Conservation (phyloP, 2,329 filamentous ascomycete species). For the Epichloe hybrida region DNA sequence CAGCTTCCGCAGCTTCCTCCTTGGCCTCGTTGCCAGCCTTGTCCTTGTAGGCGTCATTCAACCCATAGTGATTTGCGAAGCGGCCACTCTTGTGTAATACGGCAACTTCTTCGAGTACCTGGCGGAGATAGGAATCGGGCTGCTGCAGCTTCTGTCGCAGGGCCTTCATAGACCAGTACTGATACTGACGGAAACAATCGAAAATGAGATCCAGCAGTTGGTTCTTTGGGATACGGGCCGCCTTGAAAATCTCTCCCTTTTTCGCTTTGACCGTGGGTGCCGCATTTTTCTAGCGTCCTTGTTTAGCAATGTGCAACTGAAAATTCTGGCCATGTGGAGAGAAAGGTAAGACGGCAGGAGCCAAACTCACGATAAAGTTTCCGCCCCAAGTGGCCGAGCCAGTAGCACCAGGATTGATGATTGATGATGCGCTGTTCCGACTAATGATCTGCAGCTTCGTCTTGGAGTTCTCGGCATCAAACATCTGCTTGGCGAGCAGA, state of each 20-base stretch:
- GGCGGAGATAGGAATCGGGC: conserved; percentile 84
- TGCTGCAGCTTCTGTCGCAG: conserved; percentile 67
- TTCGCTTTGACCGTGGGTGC: conserved; percentile 39
- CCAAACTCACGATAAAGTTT: conserved; percentile 43
- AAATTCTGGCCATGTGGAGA: not conserved
- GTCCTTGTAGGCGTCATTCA: conserved; percentile 46
- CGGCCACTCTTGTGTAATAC: conserved; percentile 69
- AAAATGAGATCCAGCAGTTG: conserved; percentile 80
- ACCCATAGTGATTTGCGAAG: conserved; percentile 75
- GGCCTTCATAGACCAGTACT: conserved; percentile 88
- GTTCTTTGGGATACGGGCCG: conserved; percentile 77
- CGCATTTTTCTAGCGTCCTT: conserved; percentile 34
- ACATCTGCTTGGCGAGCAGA: conserved; percentile 45
- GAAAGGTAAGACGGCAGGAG: not conserved
- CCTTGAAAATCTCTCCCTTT: conserved; percentile 62
- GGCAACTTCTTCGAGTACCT: conserved; percentile 71
- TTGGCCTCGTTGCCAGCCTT: conserved; percentile 32
- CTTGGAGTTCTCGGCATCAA: conserved; percentile 35
- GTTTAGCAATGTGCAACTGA: not conserved
- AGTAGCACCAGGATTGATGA: conserved; percentile 41
- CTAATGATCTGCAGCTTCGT: conserved; percentile 37
- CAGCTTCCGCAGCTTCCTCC: conserved; percentile 39
- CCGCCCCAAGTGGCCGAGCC: conserved; percentile 24
- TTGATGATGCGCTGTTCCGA: conserved; percentile 33
- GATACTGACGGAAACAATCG: conserved; percentile 68